Conservation (phyloP, 495 filamentous ascomycete species). For the Evernia prunastri region DNA sequence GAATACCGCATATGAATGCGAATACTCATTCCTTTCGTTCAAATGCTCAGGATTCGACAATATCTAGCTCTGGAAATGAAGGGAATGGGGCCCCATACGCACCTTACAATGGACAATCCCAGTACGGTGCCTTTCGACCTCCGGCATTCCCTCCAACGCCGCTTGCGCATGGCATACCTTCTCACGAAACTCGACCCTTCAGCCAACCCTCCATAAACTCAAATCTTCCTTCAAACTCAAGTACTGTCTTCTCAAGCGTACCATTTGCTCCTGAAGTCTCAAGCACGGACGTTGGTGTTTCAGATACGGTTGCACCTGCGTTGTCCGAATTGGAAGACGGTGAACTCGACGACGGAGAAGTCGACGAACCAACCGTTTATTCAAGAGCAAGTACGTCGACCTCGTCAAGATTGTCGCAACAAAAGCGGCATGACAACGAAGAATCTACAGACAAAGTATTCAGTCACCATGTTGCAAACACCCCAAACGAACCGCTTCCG, state of each 20-base stretch:
- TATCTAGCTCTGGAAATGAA: conserved; percentile 5
- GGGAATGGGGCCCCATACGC: background rate
- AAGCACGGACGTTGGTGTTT: background rate
- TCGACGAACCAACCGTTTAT: conserved; percentile 33
- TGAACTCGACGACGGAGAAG: conserved; percentile 64
- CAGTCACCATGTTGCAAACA: background rate
- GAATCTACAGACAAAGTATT: background rate
- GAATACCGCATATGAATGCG: conserved; percentile 5
- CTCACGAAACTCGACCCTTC: conserved; percentile 1
- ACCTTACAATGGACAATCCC: background rate
- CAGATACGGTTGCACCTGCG: background rate
- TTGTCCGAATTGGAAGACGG: conserved; percentile 55
- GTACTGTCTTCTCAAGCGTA: background rate
- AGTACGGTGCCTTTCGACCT: conserved; percentile 13
- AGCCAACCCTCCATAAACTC: background rate
- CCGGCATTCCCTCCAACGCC: conserved; percentile 10
- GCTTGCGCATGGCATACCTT: background rate
- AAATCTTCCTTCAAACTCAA: background rate
- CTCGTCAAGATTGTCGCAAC: conserved; percentile 2
- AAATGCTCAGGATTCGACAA: conserved; percentile 14
- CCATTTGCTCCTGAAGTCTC: background rate
- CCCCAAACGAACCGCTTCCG: background rate
- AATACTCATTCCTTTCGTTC: conserved; percentile 18
- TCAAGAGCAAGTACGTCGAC: conserved; percentile 15
- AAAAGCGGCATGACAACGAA: background rate